Percentiles rank a stretch among this genome's conserved stretches.
These are phyloP conservation scores for Fragaria vesca DNA, from an alignment of 306 rosid species.

Conservation along the genomic window DNA sequence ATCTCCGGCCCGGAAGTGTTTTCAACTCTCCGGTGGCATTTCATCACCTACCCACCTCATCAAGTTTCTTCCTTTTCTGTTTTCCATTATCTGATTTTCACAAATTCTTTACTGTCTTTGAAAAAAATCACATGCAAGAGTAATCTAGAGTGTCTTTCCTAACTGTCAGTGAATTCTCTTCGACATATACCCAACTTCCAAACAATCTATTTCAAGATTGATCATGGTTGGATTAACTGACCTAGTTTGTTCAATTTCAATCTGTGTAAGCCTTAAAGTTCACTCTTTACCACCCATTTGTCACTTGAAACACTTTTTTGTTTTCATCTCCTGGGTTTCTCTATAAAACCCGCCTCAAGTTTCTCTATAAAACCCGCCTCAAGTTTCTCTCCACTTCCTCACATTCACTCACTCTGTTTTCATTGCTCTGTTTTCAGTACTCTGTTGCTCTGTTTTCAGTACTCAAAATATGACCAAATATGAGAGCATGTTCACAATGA, in stretches of 20 bases:
- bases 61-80: neutral
- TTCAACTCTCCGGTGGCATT: conserved; percentile 12
- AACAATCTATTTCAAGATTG: neutral
- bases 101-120: neutral
- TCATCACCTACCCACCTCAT: neutral
- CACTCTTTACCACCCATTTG: conserved; percentile 22
- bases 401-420: conserved; percentile 13
- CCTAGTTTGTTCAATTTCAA: neutral
- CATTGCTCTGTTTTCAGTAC: conserved; percentile 3
- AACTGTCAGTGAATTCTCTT: neutral
- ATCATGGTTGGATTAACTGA: neutral
- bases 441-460: neutral
- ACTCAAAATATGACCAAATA: conserved; percentile 32
- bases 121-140: neutral
- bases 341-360: conserved; percentile 7
- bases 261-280: conserved; percentile 8
- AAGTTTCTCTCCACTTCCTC: conserved; percentile 8
- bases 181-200: neutral
- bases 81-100: neutral
- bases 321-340: conserved; percentile 6
- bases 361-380: conserved; percentile 7
- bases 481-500: conserved; percentile 31
- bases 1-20: conserved; percentile 20
- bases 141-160: neutral
- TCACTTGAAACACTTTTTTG: neutral